A percentile compares a stretch with the other conserved stretches of the same genome.
Conservation (phyloP, 257 asterid genomes). For the Solanum sejunctum region DNA sequence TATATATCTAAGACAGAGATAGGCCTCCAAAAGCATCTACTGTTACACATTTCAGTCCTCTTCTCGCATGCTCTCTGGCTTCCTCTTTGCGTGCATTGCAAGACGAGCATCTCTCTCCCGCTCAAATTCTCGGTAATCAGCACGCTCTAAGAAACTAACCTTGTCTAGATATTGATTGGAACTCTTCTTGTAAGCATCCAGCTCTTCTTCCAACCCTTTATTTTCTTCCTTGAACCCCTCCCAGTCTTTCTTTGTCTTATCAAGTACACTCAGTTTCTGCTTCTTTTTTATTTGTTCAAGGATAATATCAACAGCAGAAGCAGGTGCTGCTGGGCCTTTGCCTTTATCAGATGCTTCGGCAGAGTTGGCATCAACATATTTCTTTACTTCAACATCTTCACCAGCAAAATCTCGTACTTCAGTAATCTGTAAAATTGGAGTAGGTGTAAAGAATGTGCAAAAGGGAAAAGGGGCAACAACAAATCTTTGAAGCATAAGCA, state of each 20-base stretch:
- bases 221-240: conserved; percentile 87
- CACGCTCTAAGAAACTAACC: conserved; percentile 76
- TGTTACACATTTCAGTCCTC: conserved; percentile 23
- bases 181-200: conserved; percentile 91
- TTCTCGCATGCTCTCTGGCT: conserved; percentile 61
- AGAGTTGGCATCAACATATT: conserved; percentile 52
- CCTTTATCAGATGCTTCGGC: conserved; percentile 59
- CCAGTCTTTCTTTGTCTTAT: conserved; percentile 96
- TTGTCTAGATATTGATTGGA: conserved; percentile 80
- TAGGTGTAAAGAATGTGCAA: background rate
- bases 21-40: background rate
- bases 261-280: conserved; percentile 82
- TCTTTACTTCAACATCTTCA: conserved; percentile 74
- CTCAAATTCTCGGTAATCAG: conserved; percentile 85
- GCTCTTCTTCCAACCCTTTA: conserved; percentile 79
- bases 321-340: conserved; percentile 38
- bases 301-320: conserved; percentile 79
- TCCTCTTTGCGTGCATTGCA: conserved; percentile 66
- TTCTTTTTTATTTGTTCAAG: conserved; percentile 93
- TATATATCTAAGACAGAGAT: background rate
- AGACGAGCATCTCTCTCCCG: conserved; percentile 92
- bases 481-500: background rate
- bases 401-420: conserved; percentile 95
- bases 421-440: conserved; percentile 32
- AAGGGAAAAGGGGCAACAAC: background rate